Conservation (phyloP, 257 asterid species). For the Haberlea rhodopensis region DNA sequence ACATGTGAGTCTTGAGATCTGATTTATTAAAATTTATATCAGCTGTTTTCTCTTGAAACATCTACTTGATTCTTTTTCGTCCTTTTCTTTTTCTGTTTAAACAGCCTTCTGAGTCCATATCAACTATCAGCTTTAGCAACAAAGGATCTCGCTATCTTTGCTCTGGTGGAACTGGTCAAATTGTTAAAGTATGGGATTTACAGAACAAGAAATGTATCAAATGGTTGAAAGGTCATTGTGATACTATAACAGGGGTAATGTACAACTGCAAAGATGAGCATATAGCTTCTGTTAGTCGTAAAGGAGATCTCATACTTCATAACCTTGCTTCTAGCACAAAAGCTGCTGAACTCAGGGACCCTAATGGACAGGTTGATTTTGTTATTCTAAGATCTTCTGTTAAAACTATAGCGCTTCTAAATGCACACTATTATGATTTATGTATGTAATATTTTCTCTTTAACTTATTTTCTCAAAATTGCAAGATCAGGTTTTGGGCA, state of each 20-base stretch:
- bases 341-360: slow-evolving; percentile 94
- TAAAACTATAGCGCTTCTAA: slow-evolving; percentile 20
- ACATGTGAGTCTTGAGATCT: slow-evolving; percentile 13
- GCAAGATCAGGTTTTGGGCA: slow-evolving; percentile 77
- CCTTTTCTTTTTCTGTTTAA: slow-evolving; percentile 22
- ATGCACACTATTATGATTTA: slow-evolving; percentile 22
- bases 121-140: slow-evolving; percentile 88
- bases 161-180: slow-evolving; percentile 93
- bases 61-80: slow-evolving; percentile 11
- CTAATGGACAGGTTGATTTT: slow-evolving; percentile 80
- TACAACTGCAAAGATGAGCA: slow-evolving; percentile 99
- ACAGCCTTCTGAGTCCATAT: slow-evolving; percentile 69
- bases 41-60: slow-evolving; percentile 12
- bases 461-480: slow-evolving; percentile 33
- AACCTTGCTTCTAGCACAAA: slow-evolving; percentile 92
- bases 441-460: background rate
- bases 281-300: slow-evolving; percentile 91
- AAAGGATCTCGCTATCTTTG: slow-evolving; percentile 93
- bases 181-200: slow-evolving; percentile 96
- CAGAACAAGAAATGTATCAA: slow-evolving; percentile 88
- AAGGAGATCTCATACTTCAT: slow-evolving; percentile 93
- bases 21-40: slow-evolving; percentile 2
- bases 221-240: slow-evolving; percentile 96
- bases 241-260: slow-evolving; percentile 80
- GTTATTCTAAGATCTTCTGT: slow-evolving; percentile 19